Evolutionary conservation across 1,139 yeast genomes (phyloP), one percentile per base, ranked within the genome.

Genomic region (Geotrichum macrosporum): DNA sequence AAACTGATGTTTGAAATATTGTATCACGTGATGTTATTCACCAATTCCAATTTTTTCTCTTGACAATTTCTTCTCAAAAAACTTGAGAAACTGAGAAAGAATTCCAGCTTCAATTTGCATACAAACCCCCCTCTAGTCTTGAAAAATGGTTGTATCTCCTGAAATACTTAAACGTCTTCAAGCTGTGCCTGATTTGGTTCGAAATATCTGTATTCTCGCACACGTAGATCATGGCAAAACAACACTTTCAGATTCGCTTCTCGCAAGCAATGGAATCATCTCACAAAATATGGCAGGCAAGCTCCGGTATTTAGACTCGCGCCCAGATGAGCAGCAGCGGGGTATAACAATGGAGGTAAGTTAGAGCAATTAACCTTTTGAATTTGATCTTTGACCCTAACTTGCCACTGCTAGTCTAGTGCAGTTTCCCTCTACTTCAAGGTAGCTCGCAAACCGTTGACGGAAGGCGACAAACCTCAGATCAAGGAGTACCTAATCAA

Each of bases 151-250:
- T 4, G 57, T 75, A 8, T 74, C 87, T 2, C 74, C 82, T 18
- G 84, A 81, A 35, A 79, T 81, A 31, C 74, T 87, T 27, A 72
- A 75, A 41, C 68, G 77, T 51, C 69, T 89, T 22, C 97, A 92
- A 65, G 72, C 72, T 55, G 76, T 81, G 54, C 81, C 95, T 1
- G 69, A 75, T 9, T 70, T 78, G 52, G 80, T 92, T 30, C 73
- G 98, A 51, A 94, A 94, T 65, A 87, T 94, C 39, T 94, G 98
- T 66, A 88, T 94, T 53, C 72, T 94, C 46, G 99, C 99, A 1
- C 99, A 94, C 67, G 98, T 94, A 27, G 99, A 94, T 64, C 99
- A 94, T 64, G 99, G 99, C 35, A 94, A 92, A 68, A 94, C 99
- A 0, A 86, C 97, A 2, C 71, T 94, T 38, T 84, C 96, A 46